Conservation (phyloP, 179 eudicot species). For the Monotropa hypopitys region DNA sequence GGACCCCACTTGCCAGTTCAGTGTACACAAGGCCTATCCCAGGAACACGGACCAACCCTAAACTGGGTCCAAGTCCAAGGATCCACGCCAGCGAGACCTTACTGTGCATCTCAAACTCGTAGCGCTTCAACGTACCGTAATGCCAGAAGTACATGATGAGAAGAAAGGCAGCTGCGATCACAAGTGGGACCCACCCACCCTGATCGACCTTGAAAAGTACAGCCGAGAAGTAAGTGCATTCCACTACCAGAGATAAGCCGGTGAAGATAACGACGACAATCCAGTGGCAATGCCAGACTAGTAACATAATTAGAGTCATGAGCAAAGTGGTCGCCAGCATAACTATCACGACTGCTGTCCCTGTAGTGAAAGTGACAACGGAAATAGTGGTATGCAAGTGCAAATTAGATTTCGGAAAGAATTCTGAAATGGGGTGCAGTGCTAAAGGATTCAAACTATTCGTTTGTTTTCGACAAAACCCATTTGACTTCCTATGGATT, state of each 20-base stretch:
- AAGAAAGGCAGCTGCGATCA: conserved; percentile 69
- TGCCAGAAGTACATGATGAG: conserved; percentile 87
- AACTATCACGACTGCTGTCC: conserved; percentile 91
- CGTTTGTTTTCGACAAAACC: not conserved
- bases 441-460: not conserved
- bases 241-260: conserved; percentile 54
- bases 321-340: conserved; percentile 87
- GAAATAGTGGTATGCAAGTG: not conserved
- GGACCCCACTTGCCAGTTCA: conserved; percentile 96
- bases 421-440: not conserved
- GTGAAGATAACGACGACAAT: conserved; percentile 66
- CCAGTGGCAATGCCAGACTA: conserved; percentile 97
- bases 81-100: conserved; percentile 95
- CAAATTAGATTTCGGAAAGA: not conserved
- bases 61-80: conserved; percentile 85
- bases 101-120: conserved; percentile 90
- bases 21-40: conserved; percentile 97
- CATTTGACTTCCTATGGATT: not conserved
- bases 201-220: conserved; percentile 83
- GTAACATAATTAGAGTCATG: conserved; percentile 66
- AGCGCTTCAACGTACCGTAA: conserved; percentile 75
- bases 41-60: conserved; percentile 89
- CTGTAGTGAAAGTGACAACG: conserved; percentile 30
- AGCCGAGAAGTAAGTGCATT: conserved; percentile 77
- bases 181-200: conserved; percentile 99